phyloP scores from a whole-genome alignment of 768 basidiomycete genomes.

The Suillus spraguei region DNA sequence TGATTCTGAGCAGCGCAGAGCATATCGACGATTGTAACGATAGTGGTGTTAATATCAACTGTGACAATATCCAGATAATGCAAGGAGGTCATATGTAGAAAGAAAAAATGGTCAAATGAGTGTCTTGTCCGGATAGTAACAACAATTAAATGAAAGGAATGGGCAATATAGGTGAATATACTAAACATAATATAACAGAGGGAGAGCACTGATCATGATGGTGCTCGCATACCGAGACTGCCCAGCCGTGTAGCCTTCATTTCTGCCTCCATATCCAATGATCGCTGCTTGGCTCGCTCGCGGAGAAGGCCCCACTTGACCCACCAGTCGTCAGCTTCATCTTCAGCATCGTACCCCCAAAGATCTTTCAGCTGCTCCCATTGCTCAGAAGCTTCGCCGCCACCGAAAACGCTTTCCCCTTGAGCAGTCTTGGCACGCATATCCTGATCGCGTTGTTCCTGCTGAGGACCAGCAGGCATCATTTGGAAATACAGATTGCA shows the following conservation, averaged over 20 bases:
- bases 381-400: slow-evolving; percentile 26
- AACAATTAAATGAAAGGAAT: slow-evolving; percentile 2
- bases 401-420: slow-evolving; percentile 47
- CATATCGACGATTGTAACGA: not conserved
- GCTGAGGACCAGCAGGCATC: slow-evolving; percentile 44
- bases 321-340: slow-evolving; percentile 69
- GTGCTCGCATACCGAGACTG: not conserved
- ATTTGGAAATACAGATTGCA: slow-evolving; percentile 47
- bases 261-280: slow-evolving; percentile 20
- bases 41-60: not conserved
- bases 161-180: slow-evolving; percentile 5
- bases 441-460: slow-evolving; percentile 46
- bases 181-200: not conserved
- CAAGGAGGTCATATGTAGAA: not conserved
- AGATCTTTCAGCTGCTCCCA: slow-evolving; percentile 57
- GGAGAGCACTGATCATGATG: not conserved
- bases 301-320: slow-evolving; percentile 54
- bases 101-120: not conserved
- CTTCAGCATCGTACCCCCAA: slow-evolving; percentile 53
- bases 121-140: not conserved
- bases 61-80: slow-evolving; percentile 3
- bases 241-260: slow-evolving; percentile 15
- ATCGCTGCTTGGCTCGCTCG: slow-evolving; percentile 36
- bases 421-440: slow-evolving; percentile 43
- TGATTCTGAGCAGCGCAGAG: not conserved